Evolutionary conservation across 2,329 filamentous ascomycete genomes (phyloP), one percentile per base, ranked within the genome.

Genomic region (Diaporthe sp.): DNA sequence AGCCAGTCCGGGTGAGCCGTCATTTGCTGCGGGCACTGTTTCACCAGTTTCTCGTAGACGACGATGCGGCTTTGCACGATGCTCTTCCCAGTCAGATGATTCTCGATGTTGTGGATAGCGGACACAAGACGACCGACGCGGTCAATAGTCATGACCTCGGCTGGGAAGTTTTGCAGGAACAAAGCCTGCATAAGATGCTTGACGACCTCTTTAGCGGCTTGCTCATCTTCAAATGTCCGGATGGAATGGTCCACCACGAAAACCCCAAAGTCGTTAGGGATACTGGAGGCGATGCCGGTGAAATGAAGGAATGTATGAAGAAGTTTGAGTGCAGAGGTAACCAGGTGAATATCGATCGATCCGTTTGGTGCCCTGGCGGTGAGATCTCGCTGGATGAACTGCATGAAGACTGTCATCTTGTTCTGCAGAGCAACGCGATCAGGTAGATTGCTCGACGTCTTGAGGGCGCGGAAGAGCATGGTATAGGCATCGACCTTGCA

Each of bases 351-450:
- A 79, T 97, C 94, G 72, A 85, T 85, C 59, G 81, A 83, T 68
- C 90, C 88, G 74, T 88, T 85, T 8, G 87, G 81, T 47, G 89
- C 87, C 77, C 90, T 92, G 15, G 91, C 88, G 9, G 88, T 89
- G 32, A 98, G 87, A 81, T 99, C 97, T 75, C 96, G 90, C 79
- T 93, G 92, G 72, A 98, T 94, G 80, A 95, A 98, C 75, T 95
- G 93, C 77, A 91, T 91, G 74, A 98, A 89, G 3, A 94, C 84
- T 15, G 89, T 88, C 87, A 98, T 93, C 82, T 97, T 97, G 68
- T 91, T 90, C 73, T 91, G 89, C 71, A 97, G 86, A 15, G 92
- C 92, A 72, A 93, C 90, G 47, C 91, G 86, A 77, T 97, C 93
- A 0, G 95, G 95, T 19, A 97, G 85, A 77, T 94, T 94, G 76